Evolutionary conservation across 352 stramenopile species (phyloP), one percentile per base, ranked within the genome.

Genomic region (Pythium folliculosum): DNA sequence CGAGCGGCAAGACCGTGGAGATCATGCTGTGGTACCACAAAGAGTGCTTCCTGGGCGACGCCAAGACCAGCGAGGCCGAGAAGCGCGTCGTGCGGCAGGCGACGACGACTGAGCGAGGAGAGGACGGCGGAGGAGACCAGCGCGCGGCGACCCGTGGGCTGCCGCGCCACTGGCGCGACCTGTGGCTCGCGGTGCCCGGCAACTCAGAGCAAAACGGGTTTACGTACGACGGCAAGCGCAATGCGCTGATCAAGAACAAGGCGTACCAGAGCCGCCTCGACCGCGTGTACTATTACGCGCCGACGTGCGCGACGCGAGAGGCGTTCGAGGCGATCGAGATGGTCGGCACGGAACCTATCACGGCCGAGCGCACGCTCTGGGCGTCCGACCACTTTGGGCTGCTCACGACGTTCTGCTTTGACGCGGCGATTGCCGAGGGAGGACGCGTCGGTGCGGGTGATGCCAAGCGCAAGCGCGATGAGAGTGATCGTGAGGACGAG

Each of bases 171-270:
- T 94, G 85, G 85, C 88, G 72, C 19, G 85, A 94, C 48, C 75
- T 91, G 5, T 94, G 85, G 85, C 63, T 94, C 37, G 77, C 69
- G 0, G 76, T 92, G 13, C 60, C 65, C 9, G 82, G 81, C 22
- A 90, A 92, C 43, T 89, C 85, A 3, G 83, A 94, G 58, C 75
- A 87, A 48, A 94, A 94, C 21, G 85, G 85, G 0, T 84, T 76
- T 67, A 94, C 85, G 22, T 94, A 89, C 54, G 85, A 94, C 48
- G 85, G 82, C 21, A 77, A 77, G 37, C 67, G 62, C 8, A 94
- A 94, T 50, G 67, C 58, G 0, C 58, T 92, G 56, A 84, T 94
- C 54, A 71, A 71, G 38, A 91, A 81, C 68, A 73, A 68, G 38
- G 72, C 80, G 3, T 90, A 87, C 50, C 85, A 77, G 19, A 94